These are phyloP conservation scores for Rhipidocladum racemiflorum DNA, from an alignment of 176 grass and related monocot species.

Conservation along the genomic window DNA sequence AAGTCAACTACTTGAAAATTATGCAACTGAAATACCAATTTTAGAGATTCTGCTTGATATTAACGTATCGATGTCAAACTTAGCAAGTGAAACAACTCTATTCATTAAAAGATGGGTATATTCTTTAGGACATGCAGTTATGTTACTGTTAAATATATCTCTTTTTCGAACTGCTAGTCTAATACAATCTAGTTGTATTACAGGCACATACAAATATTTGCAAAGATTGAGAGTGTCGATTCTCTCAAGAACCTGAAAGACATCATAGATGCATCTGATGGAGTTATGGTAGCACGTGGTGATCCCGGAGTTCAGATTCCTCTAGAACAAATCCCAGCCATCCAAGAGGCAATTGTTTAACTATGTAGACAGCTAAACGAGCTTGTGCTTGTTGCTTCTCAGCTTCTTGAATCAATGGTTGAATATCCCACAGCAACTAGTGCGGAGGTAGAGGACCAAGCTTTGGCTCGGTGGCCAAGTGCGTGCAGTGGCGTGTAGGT, in stretches of 20 bases:
- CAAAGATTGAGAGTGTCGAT: conserved; percentile 66
- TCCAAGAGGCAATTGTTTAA: conserved; percentile 56
- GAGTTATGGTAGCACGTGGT: conserved; percentile 74
- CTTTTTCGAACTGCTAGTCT: background rate
- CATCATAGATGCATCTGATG: conserved; percentile 61
- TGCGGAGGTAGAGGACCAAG: conserved; percentile 81
- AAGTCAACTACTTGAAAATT: background rate
- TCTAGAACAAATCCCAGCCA: conserved; percentile 68
- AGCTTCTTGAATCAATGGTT: conserved; percentile 84
- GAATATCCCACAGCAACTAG: conserved; percentile 70
- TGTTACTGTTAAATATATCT: background rate
- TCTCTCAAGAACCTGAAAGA: conserved; percentile 63
- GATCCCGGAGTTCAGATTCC: conserved; percentile 80
- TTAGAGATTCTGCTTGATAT: background rate
- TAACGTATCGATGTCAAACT: background rate
- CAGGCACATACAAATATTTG: conserved; percentile 56
- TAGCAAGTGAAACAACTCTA: background rate
- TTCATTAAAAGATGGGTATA: background rate
- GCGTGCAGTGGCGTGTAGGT: no score
- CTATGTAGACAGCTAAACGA: conserved; percentile 59
- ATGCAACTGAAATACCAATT: background rate
- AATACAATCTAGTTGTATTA: background rate
- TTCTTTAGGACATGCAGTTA: background rate
- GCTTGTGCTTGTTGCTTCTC: conserved; percentile 74
- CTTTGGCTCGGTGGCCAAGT: no score